Evolutionary conservation across 441 rosid genomes (phyloP).

Genomic region (Theobroma grandiflorum): DNA sequence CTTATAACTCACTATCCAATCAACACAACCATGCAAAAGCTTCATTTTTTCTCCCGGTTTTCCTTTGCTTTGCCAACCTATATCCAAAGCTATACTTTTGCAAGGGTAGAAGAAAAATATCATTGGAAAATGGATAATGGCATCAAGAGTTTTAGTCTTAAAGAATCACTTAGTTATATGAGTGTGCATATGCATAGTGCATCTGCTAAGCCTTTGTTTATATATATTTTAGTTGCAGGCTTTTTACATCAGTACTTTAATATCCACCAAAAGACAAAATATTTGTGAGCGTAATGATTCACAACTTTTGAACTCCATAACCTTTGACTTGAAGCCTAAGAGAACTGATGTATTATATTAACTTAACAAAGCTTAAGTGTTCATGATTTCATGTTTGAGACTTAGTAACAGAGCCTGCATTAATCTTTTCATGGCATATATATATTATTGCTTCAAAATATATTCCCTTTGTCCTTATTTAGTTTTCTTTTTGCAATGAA

Average conservation of each 20-base stretch:
- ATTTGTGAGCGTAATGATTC: conserved; percentile 36
- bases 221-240: not conserved
- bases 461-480: conserved; percentile 43
- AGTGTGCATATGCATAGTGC: not conserved
- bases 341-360: conserved; percentile 34
- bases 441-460: conserved; percentile 20
- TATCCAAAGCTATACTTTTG: too few relatives aligned
- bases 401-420: not conserved
- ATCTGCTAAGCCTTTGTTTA: not conserved
- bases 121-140: too few relatives aligned
- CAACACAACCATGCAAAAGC: too few relatives aligned
- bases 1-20: too few relatives aligned
- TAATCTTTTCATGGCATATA: not conserved
- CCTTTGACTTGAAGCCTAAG: conserved; percentile 55
- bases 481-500: conserved; percentile 15
- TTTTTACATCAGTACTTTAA: not conserved
- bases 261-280: conserved; percentile 4
- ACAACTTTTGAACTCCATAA: conserved; percentile 28
- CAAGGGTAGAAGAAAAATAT: too few relatives aligned
- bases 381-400: not conserved
- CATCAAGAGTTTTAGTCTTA: too few relatives aligned
- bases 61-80: too few relatives aligned
- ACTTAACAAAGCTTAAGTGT: conserved; percentile 23
- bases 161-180: too few relatives aligned
- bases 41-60: too few relatives aligned